Evolutionary conservation across 2,329 filamentous ascomycete genomes (phyloP).

Genomic region (Aspergillus phoenicis): DNA sequence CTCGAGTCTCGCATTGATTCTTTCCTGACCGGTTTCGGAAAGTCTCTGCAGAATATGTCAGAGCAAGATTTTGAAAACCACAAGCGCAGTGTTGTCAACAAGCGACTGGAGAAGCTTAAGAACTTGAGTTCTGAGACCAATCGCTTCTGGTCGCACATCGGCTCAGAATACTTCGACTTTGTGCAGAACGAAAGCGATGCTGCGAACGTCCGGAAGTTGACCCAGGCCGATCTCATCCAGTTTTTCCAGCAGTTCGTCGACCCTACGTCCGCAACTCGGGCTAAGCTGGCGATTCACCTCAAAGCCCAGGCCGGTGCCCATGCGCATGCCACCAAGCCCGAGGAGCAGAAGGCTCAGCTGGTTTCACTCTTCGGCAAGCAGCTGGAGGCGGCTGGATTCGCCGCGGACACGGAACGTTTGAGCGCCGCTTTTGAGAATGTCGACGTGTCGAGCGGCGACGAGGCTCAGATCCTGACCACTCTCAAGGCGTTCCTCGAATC

Average conservation of each 20-base stretch:
- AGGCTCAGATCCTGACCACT: conserved; percentile 53
- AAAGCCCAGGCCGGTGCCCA: conserved; percentile 68
- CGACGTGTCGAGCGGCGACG: conserved; percentile 50
- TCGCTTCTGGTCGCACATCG: conserved; percentile 83
- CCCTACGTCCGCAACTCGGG: conserved; percentile 70
- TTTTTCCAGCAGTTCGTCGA: conserved; percentile 79
- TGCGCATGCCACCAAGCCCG: conserved; percentile 27
- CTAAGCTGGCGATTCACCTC: conserved; percentile 84
- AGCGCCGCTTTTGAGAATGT: conserved; percentile 48
- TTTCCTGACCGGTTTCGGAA: conserved; percentile 71
- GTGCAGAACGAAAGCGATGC: conserved; percentile 79
- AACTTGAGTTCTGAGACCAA: conserved; percentile 83
- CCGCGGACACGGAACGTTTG: conserved; percentile 46
- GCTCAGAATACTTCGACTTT: conserved; percentile 87
- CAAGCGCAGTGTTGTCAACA: conserved; percentile 85
- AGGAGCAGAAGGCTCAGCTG: conserved; percentile 51
- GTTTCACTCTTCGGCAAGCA: conserved; percentile 49
- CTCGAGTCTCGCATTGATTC: conserved; percentile 84
- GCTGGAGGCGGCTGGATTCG: conserved; percentile 51
- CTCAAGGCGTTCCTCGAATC: conserved; percentile 56
- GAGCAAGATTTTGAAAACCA: conserved; percentile 85
- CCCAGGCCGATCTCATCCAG: conserved; percentile 74
- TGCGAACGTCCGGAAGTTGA: conserved; percentile 70
- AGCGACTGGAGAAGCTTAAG: conserved; percentile 86
- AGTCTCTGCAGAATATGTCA: conserved; percentile 72